phyloP scores from a whole-genome alignment of 2,329 filamentous ascomycete species.

The Pseudocercospora macadamiae region DNA sequence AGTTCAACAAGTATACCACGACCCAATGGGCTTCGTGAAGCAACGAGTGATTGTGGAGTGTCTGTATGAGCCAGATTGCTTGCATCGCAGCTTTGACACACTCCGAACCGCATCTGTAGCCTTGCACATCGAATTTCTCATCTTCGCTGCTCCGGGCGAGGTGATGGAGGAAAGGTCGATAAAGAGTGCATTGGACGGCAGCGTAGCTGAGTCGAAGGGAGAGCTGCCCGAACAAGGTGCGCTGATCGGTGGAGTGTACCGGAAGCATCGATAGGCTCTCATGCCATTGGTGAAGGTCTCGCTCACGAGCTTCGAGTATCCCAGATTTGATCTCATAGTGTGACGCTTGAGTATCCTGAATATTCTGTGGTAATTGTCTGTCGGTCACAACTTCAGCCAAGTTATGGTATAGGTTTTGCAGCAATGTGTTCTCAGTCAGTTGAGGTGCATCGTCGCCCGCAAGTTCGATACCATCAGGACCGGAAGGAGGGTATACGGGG shows the following conservation, averaged over 20 bases:
- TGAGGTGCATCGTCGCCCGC: neutral
- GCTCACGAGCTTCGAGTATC: neutral
- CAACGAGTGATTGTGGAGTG: slow-evolving; percentile 21
- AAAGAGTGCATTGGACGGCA: slow-evolving; percentile 28
- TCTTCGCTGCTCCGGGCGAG: slow-evolving; percentile 15
- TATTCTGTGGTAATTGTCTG: neutral
- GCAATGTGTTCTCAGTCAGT: neutral
- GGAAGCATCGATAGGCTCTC: slow-evolving; percentile 3
- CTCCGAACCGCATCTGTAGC: slow-evolving; percentile 25
- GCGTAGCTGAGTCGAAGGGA: slow-evolving; percentile 28
- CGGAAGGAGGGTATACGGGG: too few species aligned
- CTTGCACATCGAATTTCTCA: slow-evolving; percentile 21
- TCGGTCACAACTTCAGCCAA: neutral
- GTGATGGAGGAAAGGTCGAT: slow-evolving; percentile 31
- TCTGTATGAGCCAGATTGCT: slow-evolving; percentile 27
- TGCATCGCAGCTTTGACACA: slow-evolving; percentile 30
- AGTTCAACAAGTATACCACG: slow-evolving; percentile 19
- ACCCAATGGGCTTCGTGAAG: slow-evolving; percentile 28
- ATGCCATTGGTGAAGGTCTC: slow-evolving; percentile 7
- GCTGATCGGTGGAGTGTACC: neutral
- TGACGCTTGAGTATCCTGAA: neutral
- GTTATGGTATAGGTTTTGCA: neutral
- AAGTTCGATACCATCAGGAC: too few species aligned
- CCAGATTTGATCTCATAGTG: neutral
- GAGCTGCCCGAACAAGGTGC: slow-evolving; percentile 19